phyloP scores from a whole-genome alignment of 176 grass and related monocot species.

The Rhipidocladum racemiflorum region DNA sequence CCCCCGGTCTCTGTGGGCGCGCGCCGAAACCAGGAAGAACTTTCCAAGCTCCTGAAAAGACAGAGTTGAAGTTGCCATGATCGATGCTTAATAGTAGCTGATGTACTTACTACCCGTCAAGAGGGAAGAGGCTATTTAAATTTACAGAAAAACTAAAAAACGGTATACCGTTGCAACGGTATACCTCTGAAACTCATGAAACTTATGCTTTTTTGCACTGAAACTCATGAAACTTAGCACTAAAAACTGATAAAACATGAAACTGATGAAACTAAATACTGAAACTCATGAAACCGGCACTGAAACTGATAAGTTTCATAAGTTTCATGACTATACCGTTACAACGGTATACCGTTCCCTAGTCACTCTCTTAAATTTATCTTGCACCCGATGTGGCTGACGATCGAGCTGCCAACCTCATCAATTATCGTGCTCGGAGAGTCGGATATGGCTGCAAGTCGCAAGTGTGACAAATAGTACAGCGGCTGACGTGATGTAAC shows the following conservation, averaged over 20 bases:
- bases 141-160: too few relatives aligned
- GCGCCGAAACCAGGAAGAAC: conserved; percentile 8
- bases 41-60: conserved; percentile 13
- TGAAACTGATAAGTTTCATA: too few relatives aligned
- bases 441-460: neutral
- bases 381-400: neutral
- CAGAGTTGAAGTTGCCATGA: neutral
- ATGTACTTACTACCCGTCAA: neutral
- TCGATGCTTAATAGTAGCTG: neutral
- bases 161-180: too few relatives aligned
- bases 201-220: too few relatives aligned
- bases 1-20: neutral
- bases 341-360: too few relatives aligned
- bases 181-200: too few relatives aligned
- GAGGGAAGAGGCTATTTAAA: neutral
- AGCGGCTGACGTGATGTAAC: neutral
- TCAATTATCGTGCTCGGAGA: neutral
- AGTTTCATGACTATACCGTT: too few relatives aligned
- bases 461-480: neutral
- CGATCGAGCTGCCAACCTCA: too few relatives aligned
- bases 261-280: too few relatives aligned
- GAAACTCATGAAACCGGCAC: too few relatives aligned
- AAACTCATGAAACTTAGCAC: too few relatives aligned
- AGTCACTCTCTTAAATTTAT: neutral
- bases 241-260: too few relatives aligned